Percentiles rank a stretch among this genome's conserved stretches.
phyloP scores from a whole-genome alignment of 495 filamentous ascomycete genomes.

The Sporormia fimetaria region DNA sequence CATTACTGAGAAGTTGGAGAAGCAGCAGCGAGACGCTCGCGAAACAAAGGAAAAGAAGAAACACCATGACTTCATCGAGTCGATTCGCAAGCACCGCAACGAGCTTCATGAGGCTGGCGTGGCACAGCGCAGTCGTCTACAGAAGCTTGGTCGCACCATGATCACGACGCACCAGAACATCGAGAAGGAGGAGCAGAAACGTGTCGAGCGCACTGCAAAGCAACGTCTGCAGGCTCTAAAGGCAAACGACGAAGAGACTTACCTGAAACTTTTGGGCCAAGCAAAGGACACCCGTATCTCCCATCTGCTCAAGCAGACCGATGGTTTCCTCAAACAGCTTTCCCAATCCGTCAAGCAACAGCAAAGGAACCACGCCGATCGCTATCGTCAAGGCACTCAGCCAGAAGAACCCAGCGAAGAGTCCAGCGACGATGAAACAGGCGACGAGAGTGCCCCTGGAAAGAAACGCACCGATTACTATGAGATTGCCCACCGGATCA shows the following conservation, averaged over 20 bases:
- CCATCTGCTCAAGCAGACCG: constrained; percentile 87
- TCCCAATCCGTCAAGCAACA: constrained; percentile 85
- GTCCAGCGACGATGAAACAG: constrained; percentile 47
- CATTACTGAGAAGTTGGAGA: constrained; percentile 96
- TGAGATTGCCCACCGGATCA: constrained; percentile 88
- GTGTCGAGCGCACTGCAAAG: constrained; percentile 91
- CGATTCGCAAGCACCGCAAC: constrained; percentile 56
- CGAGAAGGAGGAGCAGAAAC: constrained; percentile 97
- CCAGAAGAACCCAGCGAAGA: constrained; percentile 39
- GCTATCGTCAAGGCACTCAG: constrained; percentile 41
- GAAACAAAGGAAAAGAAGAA: constrained; percentile 93
- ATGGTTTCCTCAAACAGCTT: constrained; percentile 92
- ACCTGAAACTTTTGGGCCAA: constrained; percentile 90
- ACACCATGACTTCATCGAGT: constrained; percentile 74
- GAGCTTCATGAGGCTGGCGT: constrained; percentile 50
- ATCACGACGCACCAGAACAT: constrained; percentile 81
- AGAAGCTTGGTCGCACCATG: constrained; percentile 84
- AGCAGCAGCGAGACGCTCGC: constrained; percentile 90
- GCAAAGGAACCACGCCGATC: constrained; percentile 67
- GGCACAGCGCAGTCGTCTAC: constrained; percentile 55
- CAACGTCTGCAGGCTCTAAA: constrained; percentile 98
- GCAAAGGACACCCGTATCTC: constrained; percentile 99
- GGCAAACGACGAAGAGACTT: constrained; percentile 97
- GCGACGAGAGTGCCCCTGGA: constrained; percentile 52
- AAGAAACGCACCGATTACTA: constrained; percentile 90